A percentile compares a stretch with the other conserved stretches of the same genome.
Conservation (phyloP, 2,329 filamentous ascomycete species). For the Parastagonospora nodorum region DNA sequence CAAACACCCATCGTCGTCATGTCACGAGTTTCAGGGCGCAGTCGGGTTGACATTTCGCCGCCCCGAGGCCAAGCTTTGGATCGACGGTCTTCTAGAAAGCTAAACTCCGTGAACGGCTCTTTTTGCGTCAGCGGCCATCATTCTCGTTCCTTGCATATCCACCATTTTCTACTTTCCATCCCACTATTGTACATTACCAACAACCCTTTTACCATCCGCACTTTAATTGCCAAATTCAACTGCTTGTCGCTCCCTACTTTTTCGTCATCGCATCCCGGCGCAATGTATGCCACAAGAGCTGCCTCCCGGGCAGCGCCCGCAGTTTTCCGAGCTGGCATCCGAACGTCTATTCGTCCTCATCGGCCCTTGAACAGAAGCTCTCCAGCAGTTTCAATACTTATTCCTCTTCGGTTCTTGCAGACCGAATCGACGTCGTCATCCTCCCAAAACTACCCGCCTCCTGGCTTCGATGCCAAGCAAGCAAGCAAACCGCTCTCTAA, state of each 20-base stretch:
- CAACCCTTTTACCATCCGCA: slow-evolving; percentile 8
- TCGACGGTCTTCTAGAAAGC: slow-evolving; percentile 8
- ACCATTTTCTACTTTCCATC: slow-evolving; percentile 9
- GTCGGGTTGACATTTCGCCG: background rate
- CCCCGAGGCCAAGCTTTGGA: slow-evolving; percentile 15
- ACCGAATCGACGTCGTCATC: slow-evolving; percentile 62
- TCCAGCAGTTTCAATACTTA: slow-evolving; percentile 62
- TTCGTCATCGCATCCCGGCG: slow-evolving; percentile 28
- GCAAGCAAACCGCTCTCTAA: slow-evolving; percentile 81
- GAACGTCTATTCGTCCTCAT: slow-evolving; percentile 48
- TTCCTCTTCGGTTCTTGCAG: slow-evolving; percentile 59
- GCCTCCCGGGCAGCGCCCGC: slow-evolving; percentile 53
- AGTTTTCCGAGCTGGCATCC: slow-evolving; percentile 51
- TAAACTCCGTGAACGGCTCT: slow-evolving; percentile 4
- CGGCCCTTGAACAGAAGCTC: slow-evolving; percentile 56
- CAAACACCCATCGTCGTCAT: background rate
- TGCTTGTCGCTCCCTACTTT: slow-evolving; percentile 18
- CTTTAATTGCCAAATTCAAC: slow-evolving; percentile 9
- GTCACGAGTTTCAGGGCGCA: background rate
- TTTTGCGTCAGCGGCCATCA: slow-evolving; percentile 18
- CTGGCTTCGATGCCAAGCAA: slow-evolving; percentile 87
- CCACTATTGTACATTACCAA: slow-evolving; percentile 9
- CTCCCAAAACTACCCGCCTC: slow-evolving; percentile 70
- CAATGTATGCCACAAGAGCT: slow-evolving; percentile 54
- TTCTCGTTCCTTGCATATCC: slow-evolving; percentile 18